These are phyloP conservation scores for Nakaseomyces kungkrabaensis DNA, from an alignment of 1,139 yeast species.

Conservation along the genomic window DNA sequence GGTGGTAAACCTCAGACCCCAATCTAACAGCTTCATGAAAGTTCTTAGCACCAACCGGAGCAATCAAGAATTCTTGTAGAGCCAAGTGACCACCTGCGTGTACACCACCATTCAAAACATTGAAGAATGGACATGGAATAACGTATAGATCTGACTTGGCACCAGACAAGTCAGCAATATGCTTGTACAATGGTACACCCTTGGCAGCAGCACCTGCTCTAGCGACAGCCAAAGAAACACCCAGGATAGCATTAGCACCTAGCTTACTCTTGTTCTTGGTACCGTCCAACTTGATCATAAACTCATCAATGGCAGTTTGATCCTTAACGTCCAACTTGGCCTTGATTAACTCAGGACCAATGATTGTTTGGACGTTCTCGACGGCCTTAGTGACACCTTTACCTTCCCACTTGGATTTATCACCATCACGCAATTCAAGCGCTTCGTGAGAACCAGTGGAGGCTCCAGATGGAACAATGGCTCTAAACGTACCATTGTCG, in stretches of 20 bases:
- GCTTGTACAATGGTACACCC: conserved; percentile 76
- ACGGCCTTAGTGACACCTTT: conserved; percentile 93
- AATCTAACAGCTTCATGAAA: conserved; percentile 91
- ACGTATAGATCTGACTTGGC: conserved; percentile 59
- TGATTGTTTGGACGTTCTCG: conserved; percentile 75
- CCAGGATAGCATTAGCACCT: conserved; percentile 93
- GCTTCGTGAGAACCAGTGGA: conserved; percentile 95
- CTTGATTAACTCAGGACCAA: conserved; percentile 78
- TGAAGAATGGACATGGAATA: conserved; percentile 92
- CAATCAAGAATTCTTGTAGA: conserved; percentile 98
- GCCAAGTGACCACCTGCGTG: conserved; percentile 99
- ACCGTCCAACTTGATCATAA: conserved; percentile 73
- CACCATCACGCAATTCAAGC: conserved; percentile 89
- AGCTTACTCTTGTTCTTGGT: conserved; percentile 87
- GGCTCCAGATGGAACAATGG: conserved; percentile 95
- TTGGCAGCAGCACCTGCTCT: conserved; percentile 93
- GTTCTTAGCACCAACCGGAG: conserved; percentile 76
- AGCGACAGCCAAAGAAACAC: conserved; percentile 87
- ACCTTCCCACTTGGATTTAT: conserved; percentile 88
- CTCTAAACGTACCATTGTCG: conserved; percentile 75
- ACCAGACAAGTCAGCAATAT: conserved; percentile 63
- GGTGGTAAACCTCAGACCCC: conserved; percentile 94
- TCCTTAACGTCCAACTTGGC: conserved; percentile 65
- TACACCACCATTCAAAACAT: conserved; percentile 96
- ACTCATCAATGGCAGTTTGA: conserved; percentile 71